Evolutionary conservation across 768 basidiomycete genomes (phyloP).

Genomic region (Mycena amicta): DNA sequence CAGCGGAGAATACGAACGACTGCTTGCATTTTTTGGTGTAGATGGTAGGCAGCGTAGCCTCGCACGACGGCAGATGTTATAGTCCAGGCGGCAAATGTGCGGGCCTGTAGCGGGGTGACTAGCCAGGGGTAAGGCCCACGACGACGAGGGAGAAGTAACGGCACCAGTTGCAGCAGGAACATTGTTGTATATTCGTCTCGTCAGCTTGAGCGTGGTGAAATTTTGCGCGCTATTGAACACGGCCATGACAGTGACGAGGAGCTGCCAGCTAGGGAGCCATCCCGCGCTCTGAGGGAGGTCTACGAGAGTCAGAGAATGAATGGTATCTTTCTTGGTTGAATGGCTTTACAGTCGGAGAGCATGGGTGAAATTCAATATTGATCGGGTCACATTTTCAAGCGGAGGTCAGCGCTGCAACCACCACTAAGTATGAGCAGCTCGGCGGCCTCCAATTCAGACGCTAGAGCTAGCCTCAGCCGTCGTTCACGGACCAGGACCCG

Average conservation of each 20-base stretch:
- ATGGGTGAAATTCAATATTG: too few species aligned
- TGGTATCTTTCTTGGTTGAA: not conserved
- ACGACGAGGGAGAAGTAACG: slow-evolving; percentile 12
- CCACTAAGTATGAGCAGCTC: slow-evolving; percentile 36
- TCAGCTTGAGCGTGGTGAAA: slow-evolving; percentile 75
- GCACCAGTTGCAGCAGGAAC: slow-evolving; percentile 42
- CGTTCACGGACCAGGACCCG: slow-evolving; percentile 57
- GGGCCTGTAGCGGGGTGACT: slow-evolving; percentile 87
- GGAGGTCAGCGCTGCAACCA: too few species aligned
- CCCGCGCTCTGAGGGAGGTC: slow-evolving; percentile 70
- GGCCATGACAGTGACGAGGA: slow-evolving; percentile 75
- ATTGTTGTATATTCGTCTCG: slow-evolving; percentile 73
- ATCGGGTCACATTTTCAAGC: not conserved
- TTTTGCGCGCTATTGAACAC: slow-evolving; percentile 88
- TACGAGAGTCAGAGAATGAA: slow-evolving; percentile 27
- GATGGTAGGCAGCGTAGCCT: slow-evolving; percentile 87
- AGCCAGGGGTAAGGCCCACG: slow-evolving; percentile 7
- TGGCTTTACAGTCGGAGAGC: slow-evolving; percentile 16
- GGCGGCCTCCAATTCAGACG: slow-evolving; percentile 51
- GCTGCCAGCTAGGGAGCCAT: slow-evolving; percentile 85
- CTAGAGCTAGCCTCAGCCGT: slow-evolving; percentile 53
- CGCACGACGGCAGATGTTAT: slow-evolving; percentile 82
- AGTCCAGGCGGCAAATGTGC: slow-evolving; percentile 93
- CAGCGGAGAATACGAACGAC: slow-evolving; percentile 12
- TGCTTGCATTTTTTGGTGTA: slow-evolving; percentile 76